Conservation (phyloP, 2,329 filamentous ascomycete genomes). For the Xylariaceae sp. region DNA sequence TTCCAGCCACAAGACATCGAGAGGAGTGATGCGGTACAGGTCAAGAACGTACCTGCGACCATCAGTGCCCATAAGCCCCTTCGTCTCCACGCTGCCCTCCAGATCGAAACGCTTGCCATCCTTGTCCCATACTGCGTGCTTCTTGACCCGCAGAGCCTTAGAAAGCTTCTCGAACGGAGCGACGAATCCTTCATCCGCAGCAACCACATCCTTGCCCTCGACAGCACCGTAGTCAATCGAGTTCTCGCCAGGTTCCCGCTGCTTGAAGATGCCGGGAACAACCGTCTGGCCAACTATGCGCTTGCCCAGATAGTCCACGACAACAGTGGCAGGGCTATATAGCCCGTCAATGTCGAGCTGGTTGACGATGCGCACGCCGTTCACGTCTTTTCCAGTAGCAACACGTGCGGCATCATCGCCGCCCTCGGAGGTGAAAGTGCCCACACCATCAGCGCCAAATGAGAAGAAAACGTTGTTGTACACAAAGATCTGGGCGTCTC, state of each 20-base stretch:
- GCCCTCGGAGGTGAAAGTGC: conserved; percentile 93
- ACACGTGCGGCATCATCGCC: conserved; percentile 94
- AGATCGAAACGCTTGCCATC: conserved; percentile 84
- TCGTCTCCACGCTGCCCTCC: conserved; percentile 94
- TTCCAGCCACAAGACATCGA: conserved; percentile 89
- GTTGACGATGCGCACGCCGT: conserved; percentile 91
- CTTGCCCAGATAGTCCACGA: conserved; percentile 95
- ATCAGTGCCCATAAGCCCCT: conserved; percentile 94
- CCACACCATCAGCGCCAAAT: conserved; percentile 93
- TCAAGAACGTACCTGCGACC: conserved; percentile 97
- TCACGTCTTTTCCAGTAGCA: conserved; percentile 93
- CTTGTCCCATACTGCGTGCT: conserved; percentile 97
- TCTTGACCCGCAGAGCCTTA: conserved; percentile 84
- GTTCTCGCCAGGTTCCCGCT: conserved; percentile 93
- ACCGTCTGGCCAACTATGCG: conserved; percentile 97
- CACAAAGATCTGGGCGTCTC: conserved; percentile 95
- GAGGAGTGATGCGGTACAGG: conserved; percentile 85
- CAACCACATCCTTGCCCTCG: conserved; percentile 92
- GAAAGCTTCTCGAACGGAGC: conserved; percentile 85
- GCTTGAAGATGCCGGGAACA: conserved; percentile 98
- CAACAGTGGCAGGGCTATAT: conserved; percentile 92
- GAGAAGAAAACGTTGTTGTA: conserved; percentile 99
- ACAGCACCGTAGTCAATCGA: conserved; percentile 99
- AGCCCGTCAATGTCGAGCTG: conserved; percentile 92
- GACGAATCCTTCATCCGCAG: conserved; percentile 80